These are phyloP conservation scores for Eutypa lata DNA, from an alignment of 2,329 filamentous ascomycete species.

Conservation along the genomic window DNA sequence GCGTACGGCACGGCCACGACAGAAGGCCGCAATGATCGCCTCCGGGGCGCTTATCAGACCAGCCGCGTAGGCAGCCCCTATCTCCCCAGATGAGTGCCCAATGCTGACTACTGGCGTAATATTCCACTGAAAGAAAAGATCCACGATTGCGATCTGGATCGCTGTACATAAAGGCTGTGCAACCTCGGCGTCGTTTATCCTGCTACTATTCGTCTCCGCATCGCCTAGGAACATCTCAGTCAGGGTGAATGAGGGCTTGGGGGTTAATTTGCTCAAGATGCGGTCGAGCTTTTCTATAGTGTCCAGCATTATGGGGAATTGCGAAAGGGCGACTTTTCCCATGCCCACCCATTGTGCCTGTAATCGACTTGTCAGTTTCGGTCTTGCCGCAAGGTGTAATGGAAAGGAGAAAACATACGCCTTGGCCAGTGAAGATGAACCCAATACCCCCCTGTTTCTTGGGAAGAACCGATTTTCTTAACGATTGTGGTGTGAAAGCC, in stretches of 20 bases:
- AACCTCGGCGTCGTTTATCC: constrained; percentile 17
- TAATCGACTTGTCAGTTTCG: not conserved
- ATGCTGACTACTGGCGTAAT: constrained; percentile 31
- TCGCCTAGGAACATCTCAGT: constrained; percentile 7
- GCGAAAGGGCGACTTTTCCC: constrained; percentile 1
- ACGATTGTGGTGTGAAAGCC: not conserved
- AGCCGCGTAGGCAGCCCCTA: constrained; percentile 40
- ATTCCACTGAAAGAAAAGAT: constrained; percentile 33
- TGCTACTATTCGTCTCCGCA: not conserved
- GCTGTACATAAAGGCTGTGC: constrained; percentile 40
- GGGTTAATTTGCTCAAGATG: constrained; percentile 3
- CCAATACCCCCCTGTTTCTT: not conserved
- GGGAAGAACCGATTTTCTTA: not conserved
- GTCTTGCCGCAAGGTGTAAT: not conserved
- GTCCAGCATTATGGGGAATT: constrained; percentile 2
- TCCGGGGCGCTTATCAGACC: constrained; percentile 21
- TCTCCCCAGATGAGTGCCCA: constrained; percentile 39
- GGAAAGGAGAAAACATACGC: constrained; percentile 1
- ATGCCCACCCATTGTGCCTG: constrained; percentile 7
- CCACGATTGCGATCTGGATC: constrained; percentile 40
- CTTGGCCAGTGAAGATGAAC: constrained; percentile 8
- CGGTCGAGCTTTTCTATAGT: constrained; percentile 12
- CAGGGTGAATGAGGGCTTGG: constrained; percentile 9
- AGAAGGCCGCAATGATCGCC: constrained; percentile 24
- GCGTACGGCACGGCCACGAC: constrained; percentile 18